These are phyloP conservation scores for Raffaelea deltoideospora DNA, from an alignment of 2,329 filamentous ascomycete genomes.

Conservation along the genomic window DNA sequence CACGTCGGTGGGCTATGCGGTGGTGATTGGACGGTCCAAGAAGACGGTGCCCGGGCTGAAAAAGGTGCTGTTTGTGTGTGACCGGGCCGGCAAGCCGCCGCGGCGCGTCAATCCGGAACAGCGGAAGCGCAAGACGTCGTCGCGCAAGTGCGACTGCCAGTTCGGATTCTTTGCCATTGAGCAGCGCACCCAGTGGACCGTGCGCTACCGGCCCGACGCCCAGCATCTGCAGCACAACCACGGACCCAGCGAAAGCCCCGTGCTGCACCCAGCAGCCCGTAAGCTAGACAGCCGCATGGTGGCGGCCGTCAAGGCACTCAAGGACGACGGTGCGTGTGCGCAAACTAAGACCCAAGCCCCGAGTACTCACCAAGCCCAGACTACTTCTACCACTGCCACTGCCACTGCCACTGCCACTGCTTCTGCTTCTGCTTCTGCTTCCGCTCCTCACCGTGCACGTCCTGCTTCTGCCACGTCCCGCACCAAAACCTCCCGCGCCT, in stretches of 20 bases:
- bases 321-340: conserved; percentile 43
- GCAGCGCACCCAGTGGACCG: conserved; percentile 51
- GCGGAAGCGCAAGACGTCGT: conserved; percentile 50
- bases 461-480: too few species aligned
- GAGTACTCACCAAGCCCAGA: too few species aligned
- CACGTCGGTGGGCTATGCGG: conserved; percentile 51
- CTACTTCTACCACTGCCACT: too few species aligned
- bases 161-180: conserved; percentile 59
- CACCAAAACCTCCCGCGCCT: too few species aligned
- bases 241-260: conserved; percentile 49
- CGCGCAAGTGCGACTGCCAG: conserved; percentile 52
- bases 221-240: conserved; percentile 48
- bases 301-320: conserved; percentile 48
- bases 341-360: neutral
- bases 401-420: too few species aligned
- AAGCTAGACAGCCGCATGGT: conserved; percentile 55
- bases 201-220: conserved; percentile 46
- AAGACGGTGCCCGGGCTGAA: conserved; percentile 52
- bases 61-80: conserved; percentile 53
- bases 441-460: too few species aligned
- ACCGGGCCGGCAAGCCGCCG: conserved; percentile 47
- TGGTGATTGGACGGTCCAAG: conserved; percentile 53
- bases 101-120: conserved; percentile 47
- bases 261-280: conserved; percentile 49
- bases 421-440: too few species aligned